Conservation (phyloP, 1,284 basidiomycete species). For the Microbotryum silenes-acaulis region DNA sequence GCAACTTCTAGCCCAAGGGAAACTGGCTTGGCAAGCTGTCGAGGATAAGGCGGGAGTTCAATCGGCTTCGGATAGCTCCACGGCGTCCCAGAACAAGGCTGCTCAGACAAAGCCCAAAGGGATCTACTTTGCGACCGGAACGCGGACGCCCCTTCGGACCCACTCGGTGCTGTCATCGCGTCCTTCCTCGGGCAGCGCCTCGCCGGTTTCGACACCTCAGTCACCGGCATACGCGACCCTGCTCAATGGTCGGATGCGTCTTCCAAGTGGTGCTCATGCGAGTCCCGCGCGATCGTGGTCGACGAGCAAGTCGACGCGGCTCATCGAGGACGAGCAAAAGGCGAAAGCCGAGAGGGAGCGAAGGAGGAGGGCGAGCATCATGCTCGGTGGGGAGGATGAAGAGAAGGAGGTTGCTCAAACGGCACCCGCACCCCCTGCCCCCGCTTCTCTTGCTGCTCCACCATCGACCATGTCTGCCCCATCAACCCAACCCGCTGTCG, state of each 20-base stretch:
- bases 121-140: constrained; percentile 16
- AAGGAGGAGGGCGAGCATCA: constrained; percentile 14
- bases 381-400: constrained; percentile 21
- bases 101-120: neutral
- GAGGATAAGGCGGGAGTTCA: no score
- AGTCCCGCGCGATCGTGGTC: constrained; percentile 13
- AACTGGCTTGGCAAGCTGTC: constrained; percentile 24
- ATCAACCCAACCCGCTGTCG: no score
- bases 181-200: neutral
- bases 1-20: constrained; percentile 7
- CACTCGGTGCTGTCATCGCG: constrained; percentile 9
- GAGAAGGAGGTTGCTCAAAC: neutral
- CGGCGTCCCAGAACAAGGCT: neutral
- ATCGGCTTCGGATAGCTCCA: no score
- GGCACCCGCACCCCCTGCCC: neutral
- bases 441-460: neutral
- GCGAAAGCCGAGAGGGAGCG: constrained; percentile 15
- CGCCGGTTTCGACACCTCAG: neutral
- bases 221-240: constrained; percentile 11
- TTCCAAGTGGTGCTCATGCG: neutral
- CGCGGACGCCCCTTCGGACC: constrained; percentile 24
- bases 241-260: constrained; percentile 15
- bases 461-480: no score
- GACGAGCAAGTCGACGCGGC: constrained; percentile 5
- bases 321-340: constrained; percentile 16